These are phyloP conservation scores for Beauveria varroae DNA, from an alignment of 2,329 filamentous ascomycete genomes.

Conservation along the genomic window DNA sequence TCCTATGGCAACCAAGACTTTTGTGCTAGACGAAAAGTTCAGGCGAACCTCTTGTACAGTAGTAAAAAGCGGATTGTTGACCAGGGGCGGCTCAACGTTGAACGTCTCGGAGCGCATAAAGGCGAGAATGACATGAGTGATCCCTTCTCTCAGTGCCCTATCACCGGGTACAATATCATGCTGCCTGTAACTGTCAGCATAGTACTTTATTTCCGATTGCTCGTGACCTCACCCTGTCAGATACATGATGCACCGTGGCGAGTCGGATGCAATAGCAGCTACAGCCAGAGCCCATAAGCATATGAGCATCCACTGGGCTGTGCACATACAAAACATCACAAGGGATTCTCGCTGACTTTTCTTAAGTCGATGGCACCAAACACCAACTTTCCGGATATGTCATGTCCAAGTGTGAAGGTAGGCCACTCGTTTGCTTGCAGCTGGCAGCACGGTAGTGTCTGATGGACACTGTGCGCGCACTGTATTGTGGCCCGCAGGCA, in stretches of 20 bases:
- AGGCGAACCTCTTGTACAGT: conserved; percentile 39
- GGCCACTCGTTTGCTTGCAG: not conserved
- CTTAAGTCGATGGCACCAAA: too few species aligned
- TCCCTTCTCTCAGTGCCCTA: conserved; percentile 27
- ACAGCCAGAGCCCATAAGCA: not conserved
- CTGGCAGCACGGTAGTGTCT: not conserved
- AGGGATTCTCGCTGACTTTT: not conserved
- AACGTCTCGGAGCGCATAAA: conserved; percentile 49
- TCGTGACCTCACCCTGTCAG: conserved; percentile 35
- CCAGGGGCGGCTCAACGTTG: conserved; percentile 32
- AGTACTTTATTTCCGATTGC: not conserved
- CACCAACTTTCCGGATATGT: too few species aligned
- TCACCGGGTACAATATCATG: conserved; percentile 35
- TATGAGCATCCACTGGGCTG: not conserved
- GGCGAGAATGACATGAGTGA: conserved; percentile 52
- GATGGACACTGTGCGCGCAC: not conserved
- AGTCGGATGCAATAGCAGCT: not conserved
- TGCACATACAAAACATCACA: not conserved
- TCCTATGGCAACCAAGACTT: conserved; percentile 64
- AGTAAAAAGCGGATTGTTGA: conserved; percentile 45
- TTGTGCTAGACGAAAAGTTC: conserved; percentile 44
- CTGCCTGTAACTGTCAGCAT: conserved; percentile 30
- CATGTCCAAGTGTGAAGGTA: not conserved
- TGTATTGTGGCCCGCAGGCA: not conserved
- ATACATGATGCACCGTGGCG: conserved; percentile 28